These are phyloP conservation scores for Colletotrichum sp. DNA, from an alignment of 2,329 filamentous ascomycete genomes.

Conservation along the genomic window DNA sequence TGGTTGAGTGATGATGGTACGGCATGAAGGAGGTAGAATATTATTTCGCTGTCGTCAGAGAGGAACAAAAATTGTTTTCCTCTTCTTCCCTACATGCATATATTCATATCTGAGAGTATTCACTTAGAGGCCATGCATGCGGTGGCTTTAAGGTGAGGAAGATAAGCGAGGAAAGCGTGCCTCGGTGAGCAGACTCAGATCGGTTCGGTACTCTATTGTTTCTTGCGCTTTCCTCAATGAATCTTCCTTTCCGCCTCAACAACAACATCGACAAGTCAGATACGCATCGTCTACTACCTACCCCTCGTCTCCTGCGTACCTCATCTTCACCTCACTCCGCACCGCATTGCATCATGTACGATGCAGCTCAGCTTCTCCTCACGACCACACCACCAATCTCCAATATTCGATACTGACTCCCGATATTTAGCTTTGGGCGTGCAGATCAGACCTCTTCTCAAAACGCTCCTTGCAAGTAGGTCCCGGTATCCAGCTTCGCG, in stretches of 20 bases:
- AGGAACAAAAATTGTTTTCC: not conserved
- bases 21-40: not conserved
- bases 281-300: not conserved
- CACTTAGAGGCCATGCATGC: not conserved
- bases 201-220: not conserved
- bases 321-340: not conserved
- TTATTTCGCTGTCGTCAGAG: not conserved
- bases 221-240: not conserved
- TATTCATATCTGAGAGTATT: not conserved
- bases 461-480: not conserved
- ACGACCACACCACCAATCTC: not conserved
- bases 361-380: not conserved
- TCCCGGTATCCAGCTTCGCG: not conserved
- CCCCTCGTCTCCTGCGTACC: not conserved
- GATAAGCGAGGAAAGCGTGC: not conserved
- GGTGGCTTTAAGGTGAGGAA: not conserved
- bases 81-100: not conserved
- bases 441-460: not conserved
- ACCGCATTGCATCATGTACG: not conserved
- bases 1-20: not conserved
- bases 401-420: not conserved
- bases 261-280: not conserved
- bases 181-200: not conserved
- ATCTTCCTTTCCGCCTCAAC: not conserved
- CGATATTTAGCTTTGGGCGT: not conserved